Percentiles rank a stretch among this genome's conserved stretches.
phyloP scores from a whole-genome alignment of 2,329 filamentous ascomycete species.

The Tolypocladium guangdongense region DNA sequence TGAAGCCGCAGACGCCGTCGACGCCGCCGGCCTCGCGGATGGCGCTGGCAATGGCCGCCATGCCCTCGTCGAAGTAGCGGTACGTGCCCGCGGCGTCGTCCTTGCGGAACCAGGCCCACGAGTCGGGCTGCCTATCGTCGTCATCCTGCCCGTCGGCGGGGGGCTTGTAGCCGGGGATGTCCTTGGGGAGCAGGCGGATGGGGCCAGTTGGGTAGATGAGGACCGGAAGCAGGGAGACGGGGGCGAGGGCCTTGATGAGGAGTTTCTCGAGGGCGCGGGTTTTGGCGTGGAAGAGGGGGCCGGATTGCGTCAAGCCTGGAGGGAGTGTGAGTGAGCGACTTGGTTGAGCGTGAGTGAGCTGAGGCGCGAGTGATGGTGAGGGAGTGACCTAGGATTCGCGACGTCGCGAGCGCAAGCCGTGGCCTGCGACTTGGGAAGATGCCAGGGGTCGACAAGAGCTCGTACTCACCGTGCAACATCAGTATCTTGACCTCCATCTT shows the following conservation, averaged over 20 bases:
- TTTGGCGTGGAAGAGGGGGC: constrained; percentile 74
- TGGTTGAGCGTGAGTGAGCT: neutral
- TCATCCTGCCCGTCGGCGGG: constrained; percentile 21
- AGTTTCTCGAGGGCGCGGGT: constrained; percentile 78
- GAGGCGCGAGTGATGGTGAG: neutral
- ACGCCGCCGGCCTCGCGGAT: constrained; percentile 56
- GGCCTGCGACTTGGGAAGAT: neutral
- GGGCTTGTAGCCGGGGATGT: constrained; percentile 58
- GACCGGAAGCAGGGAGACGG: constrained; percentile 39
- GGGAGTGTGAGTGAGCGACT: neutral
- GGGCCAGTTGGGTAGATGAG: constrained; percentile 63
- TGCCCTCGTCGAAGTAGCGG: constrained; percentile 56
- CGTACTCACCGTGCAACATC: constrained; percentile 58
- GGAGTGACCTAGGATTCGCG: neutral
- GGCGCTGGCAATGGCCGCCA: constrained; percentile 49
- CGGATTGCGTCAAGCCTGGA: constrained; percentile 80
- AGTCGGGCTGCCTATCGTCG: constrained; percentile 46
- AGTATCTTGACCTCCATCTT: constrained; percentile 54
- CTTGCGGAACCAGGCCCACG: constrained; percentile 74
- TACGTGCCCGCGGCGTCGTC: constrained; percentile 56
- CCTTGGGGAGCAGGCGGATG: constrained; percentile 46
- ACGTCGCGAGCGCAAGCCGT: neutral
- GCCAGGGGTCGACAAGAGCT: too few relatives aligned
- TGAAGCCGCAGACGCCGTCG: constrained; percentile 74
- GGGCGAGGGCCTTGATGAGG: constrained; percentile 60